Conservation (phyloP, 352 stramenopile genomes). For the Phytophthora pluvialis region DNA sequence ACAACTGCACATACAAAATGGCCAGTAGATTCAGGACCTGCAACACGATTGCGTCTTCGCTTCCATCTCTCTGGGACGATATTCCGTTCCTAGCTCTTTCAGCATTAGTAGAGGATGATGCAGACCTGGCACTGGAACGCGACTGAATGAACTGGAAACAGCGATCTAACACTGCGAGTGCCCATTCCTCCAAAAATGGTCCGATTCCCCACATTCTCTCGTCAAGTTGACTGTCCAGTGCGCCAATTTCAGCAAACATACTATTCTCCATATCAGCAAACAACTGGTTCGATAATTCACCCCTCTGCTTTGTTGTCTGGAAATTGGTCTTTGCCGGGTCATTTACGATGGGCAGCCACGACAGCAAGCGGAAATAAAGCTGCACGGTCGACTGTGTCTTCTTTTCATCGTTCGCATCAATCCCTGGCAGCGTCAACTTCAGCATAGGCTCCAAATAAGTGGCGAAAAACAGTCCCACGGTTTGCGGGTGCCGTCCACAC, state of each 20-base stretch:
- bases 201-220: conserved; percentile 67
- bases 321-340: conserved; percentile 56
- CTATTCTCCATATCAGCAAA: conserved; percentile 54
- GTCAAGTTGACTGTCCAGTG: conserved; percentile 43
- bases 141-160: conserved; percentile 74
- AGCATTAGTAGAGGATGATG: conserved; percentile 27
- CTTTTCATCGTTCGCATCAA: conserved; percentile 81
- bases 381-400: conserved; percentile 72
- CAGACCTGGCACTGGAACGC: conserved; percentile 46
- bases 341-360: conserved; percentile 75
- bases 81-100: conserved; percentile 26
- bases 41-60: conserved; percentile 58
- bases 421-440: conserved; percentile 68
- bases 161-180: conserved; percentile 62
- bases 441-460: conserved; percentile 66
- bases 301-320: conserved; percentile 44
- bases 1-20: conserved; percentile 70
- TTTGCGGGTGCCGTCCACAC: conserved; percentile 54
- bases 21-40: conserved; percentile 69
- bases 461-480: conserved; percentile 57
- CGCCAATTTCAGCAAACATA: conserved; percentile 47
- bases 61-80: conserved; percentile 26
- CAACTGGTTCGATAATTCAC: conserved; percentile 35
- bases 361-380: conserved; percentile 75
- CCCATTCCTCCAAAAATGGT: conserved; percentile 69